Evolutionary conservation across 2,329 filamentous ascomycete species (phyloP).

Genomic region (Talaromyces sp.): DNA sequence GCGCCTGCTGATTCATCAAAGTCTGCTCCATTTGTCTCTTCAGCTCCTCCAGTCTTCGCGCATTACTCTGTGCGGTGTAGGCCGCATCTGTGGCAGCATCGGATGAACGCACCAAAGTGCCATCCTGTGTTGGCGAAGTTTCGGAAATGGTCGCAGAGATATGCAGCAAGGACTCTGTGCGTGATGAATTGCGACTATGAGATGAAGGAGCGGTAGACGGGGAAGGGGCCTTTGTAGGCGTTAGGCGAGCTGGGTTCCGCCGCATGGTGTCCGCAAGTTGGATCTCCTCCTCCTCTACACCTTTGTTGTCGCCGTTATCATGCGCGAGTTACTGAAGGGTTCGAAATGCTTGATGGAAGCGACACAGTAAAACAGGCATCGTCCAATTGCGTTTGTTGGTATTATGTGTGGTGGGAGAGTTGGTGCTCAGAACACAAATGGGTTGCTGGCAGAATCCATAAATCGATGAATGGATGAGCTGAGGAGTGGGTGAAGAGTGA

Average conservation of each 20-base stretch:
- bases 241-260: constrained; percentile 37
- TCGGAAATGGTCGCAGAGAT: constrained; percentile 3
- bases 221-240: constrained; percentile 34
- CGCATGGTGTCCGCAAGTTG: constrained; percentile 11
- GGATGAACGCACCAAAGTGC: constrained; percentile 5
- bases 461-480: neutral
- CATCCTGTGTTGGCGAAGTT: neutral
- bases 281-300: constrained; percentile 5
- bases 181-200: constrained; percentile 23
- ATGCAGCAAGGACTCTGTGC: constrained; percentile 10
- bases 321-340: constrained; percentile 10
- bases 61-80: constrained; percentile 30
- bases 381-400: neutral
- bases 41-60: constrained; percentile 37
- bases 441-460: neutral
- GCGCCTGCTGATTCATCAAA: constrained; percentile 37
- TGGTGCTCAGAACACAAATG: neutral
- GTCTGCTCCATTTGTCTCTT: constrained; percentile 41
- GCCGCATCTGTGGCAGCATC: constrained; percentile 21
- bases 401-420: neutral
- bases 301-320: constrained; percentile 7
- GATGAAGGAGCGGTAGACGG: constrained; percentile 24
- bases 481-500: neutral
- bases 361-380: constrained; percentile 9
- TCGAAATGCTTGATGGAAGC: constrained; percentile 1